Conservation (phyloP, 2,329 filamentous ascomycete genomes). For the Hymenoscyphus linearis region DNA sequence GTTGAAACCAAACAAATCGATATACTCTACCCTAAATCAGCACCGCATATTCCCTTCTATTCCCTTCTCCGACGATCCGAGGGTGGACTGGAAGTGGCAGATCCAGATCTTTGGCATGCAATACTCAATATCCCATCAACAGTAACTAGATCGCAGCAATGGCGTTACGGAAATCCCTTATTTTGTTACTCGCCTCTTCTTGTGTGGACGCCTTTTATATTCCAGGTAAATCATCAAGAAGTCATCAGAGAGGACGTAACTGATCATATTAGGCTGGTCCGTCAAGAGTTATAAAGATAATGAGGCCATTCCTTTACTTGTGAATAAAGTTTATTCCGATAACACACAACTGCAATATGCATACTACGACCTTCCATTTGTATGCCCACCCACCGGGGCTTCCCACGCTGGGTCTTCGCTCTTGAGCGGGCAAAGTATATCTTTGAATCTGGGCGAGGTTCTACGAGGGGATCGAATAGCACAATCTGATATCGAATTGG, state of each 20-base stretch:
- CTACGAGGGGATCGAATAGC: constrained; percentile 81
- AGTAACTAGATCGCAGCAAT: constrained; percentile 13
- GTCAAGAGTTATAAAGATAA: constrained; percentile 72
- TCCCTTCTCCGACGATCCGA: not conserved
- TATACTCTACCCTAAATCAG: not conserved
- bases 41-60: not conserved
- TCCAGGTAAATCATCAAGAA: constrained; percentile 55
- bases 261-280: constrained; percentile 62
- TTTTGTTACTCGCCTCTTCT: constrained; percentile 43
- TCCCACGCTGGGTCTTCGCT: constrained; percentile 60
- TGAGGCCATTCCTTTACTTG: constrained; percentile 76
- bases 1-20: not conserved
- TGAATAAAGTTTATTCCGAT: constrained; percentile 90
- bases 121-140: not conserved
- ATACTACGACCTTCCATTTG: constrained; percentile 82
- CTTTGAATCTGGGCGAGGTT: constrained; percentile 81
- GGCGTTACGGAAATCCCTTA: constrained; percentile 38
- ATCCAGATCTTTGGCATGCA: not conserved
- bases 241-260: not conserved
- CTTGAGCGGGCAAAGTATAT: constrained; percentile 70
- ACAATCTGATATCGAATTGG: constrained; percentile 75
- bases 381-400: constrained; percentile 71
- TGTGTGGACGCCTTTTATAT: constrained; percentile 72
- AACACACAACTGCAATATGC: constrained; percentile 87
- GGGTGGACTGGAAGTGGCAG: not conserved